These are phyloP conservation scores for Capsella rubella DNA, from an alignment of 441 rosid genomes.

Conservation along the genomic window DNA sequence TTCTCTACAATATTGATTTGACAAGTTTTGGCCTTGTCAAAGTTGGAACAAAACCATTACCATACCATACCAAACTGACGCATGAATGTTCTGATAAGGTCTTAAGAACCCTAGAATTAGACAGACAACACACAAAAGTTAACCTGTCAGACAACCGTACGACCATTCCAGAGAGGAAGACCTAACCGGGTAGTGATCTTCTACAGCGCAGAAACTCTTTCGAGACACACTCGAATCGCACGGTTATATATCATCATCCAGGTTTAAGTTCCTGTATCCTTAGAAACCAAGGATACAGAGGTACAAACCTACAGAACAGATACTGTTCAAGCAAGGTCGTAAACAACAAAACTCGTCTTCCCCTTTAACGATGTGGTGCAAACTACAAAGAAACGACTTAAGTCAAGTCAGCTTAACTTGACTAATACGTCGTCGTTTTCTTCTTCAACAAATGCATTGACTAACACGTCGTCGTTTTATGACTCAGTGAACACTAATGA, in stretches of 20 bases:
- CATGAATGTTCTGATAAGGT: too few species aligned
- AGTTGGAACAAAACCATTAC: too few species aligned
- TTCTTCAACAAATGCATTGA: not conserved
- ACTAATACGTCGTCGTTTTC: not conserved
- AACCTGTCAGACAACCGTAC: not conserved
- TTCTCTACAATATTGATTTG: too few species aligned
- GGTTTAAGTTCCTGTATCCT: conserved; percentile 26
- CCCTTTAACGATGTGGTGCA: not conserved
- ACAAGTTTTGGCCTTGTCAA: not conserved
- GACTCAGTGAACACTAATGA: not conserved
- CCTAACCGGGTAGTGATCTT: not conserved
- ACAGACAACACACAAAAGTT: not conserved
- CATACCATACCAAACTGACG: too few species aligned
- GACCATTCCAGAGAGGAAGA: not conserved
- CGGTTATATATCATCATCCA: conserved; percentile 25
- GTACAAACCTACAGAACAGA: conserved; percentile 33
- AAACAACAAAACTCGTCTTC: not conserved
- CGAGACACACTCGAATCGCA: conserved; percentile 14
- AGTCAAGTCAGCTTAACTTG: not conserved
- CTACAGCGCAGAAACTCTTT: not conserved
- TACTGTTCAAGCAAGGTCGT: conserved; percentile 36
- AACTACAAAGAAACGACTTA: not conserved
- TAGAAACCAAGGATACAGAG: conserved; percentile 30
- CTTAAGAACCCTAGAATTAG: too few species aligned
- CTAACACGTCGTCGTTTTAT: not conserved